Conservation (phyloP, 805 yeast species). For the Saccharomycopsis amapae region DNA sequence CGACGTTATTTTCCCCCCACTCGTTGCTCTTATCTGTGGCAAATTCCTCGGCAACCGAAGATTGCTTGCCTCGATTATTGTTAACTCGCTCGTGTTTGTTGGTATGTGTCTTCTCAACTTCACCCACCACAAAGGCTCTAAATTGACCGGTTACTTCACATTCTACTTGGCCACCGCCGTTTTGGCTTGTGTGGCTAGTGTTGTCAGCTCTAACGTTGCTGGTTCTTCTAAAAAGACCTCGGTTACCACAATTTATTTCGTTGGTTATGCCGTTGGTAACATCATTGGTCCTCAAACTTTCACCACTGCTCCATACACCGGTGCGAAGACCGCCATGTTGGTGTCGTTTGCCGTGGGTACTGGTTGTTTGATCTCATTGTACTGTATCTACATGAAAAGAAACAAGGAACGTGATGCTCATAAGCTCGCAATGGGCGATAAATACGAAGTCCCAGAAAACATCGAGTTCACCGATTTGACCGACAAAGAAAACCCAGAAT, state of each 20-base stretch:
- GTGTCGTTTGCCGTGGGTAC: conserved; percentile 28
- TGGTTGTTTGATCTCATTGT: conserved; percentile 29
- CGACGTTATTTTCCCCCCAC: conserved; percentile 28
- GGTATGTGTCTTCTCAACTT: conserved; percentile 40
- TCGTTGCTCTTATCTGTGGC: background rate
- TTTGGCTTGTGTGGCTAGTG: conserved; percentile 30
- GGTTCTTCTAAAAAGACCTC: conserved; percentile 66
- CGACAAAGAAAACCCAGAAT: conserved; percentile 45
- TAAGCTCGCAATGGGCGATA: conserved; percentile 23
- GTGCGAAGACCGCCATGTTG: conserved; percentile 37
- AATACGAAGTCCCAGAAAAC: conserved; percentile 29
- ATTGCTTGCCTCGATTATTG: conserved; percentile 1
- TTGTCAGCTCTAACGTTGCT: conserved; percentile 45
- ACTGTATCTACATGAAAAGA: conserved; percentile 29
- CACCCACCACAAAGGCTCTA: conserved; percentile 24
- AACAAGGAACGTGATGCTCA: conserved; percentile 6
- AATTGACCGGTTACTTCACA: conserved; percentile 34
- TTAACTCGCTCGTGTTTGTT: conserved; percentile 13
- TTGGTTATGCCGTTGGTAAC: conserved; percentile 63
- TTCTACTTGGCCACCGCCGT: conserved; percentile 33
- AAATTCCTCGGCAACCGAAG: background rate
- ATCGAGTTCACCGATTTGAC: conserved; percentile 41
- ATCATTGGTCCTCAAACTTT: conserved; percentile 72
- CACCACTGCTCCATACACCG: conserved; percentile 37
- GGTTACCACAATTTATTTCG: conserved; percentile 43